These are phyloP conservation scores for Saccharomyces hybrid DNA, from an alignment of 1,139 yeast genomes.

Conservation along the genomic window DNA sequence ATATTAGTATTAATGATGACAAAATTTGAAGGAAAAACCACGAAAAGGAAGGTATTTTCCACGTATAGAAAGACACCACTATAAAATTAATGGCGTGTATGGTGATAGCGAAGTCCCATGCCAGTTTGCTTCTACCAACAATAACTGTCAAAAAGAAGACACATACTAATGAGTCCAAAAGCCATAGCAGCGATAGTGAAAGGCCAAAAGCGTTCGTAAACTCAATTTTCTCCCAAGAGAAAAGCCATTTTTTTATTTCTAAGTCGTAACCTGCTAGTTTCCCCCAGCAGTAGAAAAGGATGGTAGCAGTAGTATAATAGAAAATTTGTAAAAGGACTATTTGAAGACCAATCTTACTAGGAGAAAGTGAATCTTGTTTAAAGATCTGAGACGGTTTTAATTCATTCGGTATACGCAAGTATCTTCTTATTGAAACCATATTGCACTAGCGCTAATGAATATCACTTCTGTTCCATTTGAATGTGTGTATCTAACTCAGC, in stretches of 20 bases:
- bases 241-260: conserved; percentile 51
- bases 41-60: conserved; percentile 60
- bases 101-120: conserved; percentile 92
- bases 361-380: conserved; percentile 36
- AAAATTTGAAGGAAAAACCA: conserved; percentile 82
- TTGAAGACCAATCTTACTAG: conserved; percentile 41
- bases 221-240: conserved; percentile 71
- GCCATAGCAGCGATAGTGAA: conserved; percentile 65
- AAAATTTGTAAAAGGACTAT: conserved; percentile 57
- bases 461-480: neutral
- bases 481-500: neutral
- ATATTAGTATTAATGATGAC: conserved; percentile 61
- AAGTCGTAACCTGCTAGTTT: conserved; percentile 57
- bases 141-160: conserved; percentile 78
- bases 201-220: conserved; percentile 76
- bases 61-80: conserved; percentile 59
- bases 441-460: neutral
- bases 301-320: conserved; percentile 55
- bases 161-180: conserved; percentile 65
- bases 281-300: conserved; percentile 50
- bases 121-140: conserved; percentile 86
- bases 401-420: conserved; percentile 26
- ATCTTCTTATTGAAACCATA: conserved; percentile 22
- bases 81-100: conserved; percentile 71
- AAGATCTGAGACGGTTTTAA: conserved; percentile 29